Percentiles rank a stretch among this genome's conserved stretches.
These are phyloP conservation scores for Pleurotus ostreatus DNA, from an alignment of 768 basidiomycete genomes.

Conservation along the genomic window DNA sequence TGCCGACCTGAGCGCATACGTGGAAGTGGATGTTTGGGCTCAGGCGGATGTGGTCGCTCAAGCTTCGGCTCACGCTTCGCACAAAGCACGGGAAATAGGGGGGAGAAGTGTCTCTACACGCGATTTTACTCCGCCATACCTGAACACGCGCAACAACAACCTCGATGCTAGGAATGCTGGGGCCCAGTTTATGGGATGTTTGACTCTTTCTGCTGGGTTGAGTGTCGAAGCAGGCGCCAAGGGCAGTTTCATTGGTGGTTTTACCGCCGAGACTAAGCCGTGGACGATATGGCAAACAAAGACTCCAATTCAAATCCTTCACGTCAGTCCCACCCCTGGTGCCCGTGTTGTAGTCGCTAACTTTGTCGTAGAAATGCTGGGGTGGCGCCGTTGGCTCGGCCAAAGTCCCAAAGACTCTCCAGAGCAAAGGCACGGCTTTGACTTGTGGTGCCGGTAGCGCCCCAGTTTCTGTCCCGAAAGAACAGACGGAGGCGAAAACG, in stretches of 20 bases:
- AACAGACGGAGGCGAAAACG: no score
- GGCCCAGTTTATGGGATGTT: background rate
- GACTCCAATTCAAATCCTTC: background rate
- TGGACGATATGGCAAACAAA: background rate
- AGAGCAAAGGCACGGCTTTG: background rate
- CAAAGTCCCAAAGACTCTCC: background rate
- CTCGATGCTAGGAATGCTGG: background rate
- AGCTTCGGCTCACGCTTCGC: background rate
- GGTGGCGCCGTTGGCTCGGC: background rate
- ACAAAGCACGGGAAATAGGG: background rate
- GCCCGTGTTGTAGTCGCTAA: background rate
- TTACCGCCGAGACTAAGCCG: background rate
- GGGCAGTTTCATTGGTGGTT: background rate
- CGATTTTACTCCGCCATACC: background rate
- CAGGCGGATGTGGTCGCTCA: background rate
- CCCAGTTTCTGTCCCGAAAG: no score
- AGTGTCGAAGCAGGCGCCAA: background rate
- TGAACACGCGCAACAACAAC: background rate
- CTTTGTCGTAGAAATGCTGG: background rate
- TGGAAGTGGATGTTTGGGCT: conserved; percentile 3
- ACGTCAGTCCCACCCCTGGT: background rate
- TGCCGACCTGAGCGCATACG: background rate
- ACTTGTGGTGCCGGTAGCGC: no score
- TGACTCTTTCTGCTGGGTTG: background rate
- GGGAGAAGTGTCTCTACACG: background rate